Evolutionary conservation across 139 green algal genomes (phyloP).

Genomic region (Chlorella ohadii): DNA sequence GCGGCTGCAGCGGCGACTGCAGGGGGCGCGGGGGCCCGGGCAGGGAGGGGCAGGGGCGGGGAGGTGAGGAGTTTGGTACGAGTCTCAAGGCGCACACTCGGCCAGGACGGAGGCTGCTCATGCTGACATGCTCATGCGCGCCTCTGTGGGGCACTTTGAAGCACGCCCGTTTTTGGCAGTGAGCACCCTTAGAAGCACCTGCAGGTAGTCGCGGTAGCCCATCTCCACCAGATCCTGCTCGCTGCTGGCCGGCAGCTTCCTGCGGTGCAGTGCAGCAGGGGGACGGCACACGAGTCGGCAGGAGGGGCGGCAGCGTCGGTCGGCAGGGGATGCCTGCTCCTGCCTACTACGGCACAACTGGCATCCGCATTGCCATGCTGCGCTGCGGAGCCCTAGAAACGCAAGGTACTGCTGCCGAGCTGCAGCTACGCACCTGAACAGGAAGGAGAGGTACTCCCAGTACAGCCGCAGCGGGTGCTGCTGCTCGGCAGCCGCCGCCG

Average conservation of each 20-base stretch:
- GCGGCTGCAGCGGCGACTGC: slow-evolving; percentile 88
- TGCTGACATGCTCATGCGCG: too few relatives aligned
- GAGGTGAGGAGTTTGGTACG: neutral
- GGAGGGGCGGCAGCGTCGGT: neutral
- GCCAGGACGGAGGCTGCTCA: too few relatives aligned
- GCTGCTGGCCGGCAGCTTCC: slow-evolving; percentile 9
- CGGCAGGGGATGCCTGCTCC: too few relatives aligned
- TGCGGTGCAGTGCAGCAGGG: too few relatives aligned
- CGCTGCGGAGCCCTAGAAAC: too few relatives aligned
- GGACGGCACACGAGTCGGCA: too few relatives aligned
- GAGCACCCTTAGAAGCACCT: slow-evolving; percentile 44
- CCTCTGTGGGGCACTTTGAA: too few relatives aligned
- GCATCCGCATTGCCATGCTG: too few relatives aligned
- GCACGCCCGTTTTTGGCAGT: too few relatives aligned
- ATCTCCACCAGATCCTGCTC: slow-evolving; percentile 73
- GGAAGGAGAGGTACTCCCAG: slow-evolving; percentile 94
- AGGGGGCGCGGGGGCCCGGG: neutral
- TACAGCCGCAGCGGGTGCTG: slow-evolving; percentile 77
- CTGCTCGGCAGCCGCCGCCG: neutral
- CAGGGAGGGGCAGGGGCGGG: neutral
- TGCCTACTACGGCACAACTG: too few relatives aligned
- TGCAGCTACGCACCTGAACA: slow-evolving; percentile 74
- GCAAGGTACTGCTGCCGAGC: too few relatives aligned
- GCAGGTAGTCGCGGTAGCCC: slow-evolving; percentile 93
- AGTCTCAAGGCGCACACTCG: too few relatives aligned